Percentiles rank a stretch among this genome's conserved stretches.
Conservation (phyloP, 2,329 filamentous ascomycete species). For the Anthostomella pinea region DNA sequence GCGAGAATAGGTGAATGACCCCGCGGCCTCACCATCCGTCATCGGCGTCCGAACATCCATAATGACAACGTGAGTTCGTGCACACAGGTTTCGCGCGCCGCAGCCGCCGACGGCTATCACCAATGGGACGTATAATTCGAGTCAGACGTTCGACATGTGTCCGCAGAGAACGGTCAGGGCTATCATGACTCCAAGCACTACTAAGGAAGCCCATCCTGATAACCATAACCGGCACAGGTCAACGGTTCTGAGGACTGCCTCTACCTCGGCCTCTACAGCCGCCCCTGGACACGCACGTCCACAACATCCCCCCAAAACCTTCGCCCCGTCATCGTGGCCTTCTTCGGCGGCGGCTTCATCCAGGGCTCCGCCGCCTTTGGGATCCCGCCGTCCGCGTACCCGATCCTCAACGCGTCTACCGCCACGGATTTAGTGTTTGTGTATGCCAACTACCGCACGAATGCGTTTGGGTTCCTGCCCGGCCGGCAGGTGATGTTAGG, state of each 20-base stretch:
- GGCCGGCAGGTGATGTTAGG: slow-evolving; percentile 45
- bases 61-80: too few relatives aligned
- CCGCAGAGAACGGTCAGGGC: slow-evolving; percentile 49
- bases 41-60: too few relatives aligned
- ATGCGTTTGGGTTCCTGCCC: slow-evolving; percentile 55
- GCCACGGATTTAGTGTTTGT: slow-evolving; percentile 46
- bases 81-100: slow-evolving; percentile 56
- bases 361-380: slow-evolving; percentile 53
- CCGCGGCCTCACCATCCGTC: too few relatives aligned
- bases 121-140: slow-evolving; percentile 52
- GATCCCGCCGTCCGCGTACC: slow-evolving; percentile 55
- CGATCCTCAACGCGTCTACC: slow-evolving; percentile 52
- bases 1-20: slow-evolving; percentile 39
- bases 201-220: neutral
- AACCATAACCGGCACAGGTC: slow-evolving; percentile 25
- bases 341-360: slow-evolving; percentile 62
- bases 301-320: too few relatives aligned
- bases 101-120: slow-evolving; percentile 50
- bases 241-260: slow-evolving; percentile 60
- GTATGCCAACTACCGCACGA: slow-evolving; percentile 53
- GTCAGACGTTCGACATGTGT: slow-evolving; percentile 55
- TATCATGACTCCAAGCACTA: neutral
- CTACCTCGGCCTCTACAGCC: slow-evolving; percentile 57
- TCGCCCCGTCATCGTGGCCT: slow-evolving; percentile 57
- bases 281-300: slow-evolving; percentile 55